These are phyloP conservation scores for Acanthamoeba royreba DNA, from an alignment of 208 protist species.

Conservation along the genomic window DNA sequence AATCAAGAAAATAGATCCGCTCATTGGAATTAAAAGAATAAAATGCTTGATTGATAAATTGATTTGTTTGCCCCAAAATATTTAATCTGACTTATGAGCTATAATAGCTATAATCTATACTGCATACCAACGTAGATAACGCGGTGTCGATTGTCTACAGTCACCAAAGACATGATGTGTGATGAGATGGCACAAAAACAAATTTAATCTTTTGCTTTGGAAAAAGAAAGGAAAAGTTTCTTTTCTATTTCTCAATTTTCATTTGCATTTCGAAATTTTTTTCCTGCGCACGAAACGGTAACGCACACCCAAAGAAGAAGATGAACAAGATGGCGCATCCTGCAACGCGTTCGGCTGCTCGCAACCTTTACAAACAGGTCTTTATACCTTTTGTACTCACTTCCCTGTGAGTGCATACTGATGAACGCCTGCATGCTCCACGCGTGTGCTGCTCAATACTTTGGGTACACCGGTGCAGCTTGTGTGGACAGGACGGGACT, in stretches of 20 bases:
- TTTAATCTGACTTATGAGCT: too few species aligned
- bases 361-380: constrained; percentile 35
- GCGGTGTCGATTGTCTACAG: constrained; percentile 11
- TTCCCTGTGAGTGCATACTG: too few species aligned
- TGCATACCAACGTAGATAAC: constrained; percentile 27
- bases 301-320: neutral
- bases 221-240: neutral
- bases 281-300: neutral
- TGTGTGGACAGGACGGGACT: constrained; percentile 6
- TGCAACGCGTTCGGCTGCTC: neutral
- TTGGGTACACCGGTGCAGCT: neutral
- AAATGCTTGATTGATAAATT: too few species aligned
- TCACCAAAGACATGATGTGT: constrained; percentile 24
- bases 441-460: neutral
- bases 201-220: too few species aligned
- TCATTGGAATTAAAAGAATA: too few species aligned
- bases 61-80: too few species aligned
- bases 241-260: neutral
- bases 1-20: too few species aligned
- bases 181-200: neutral
- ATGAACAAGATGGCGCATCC: neutral
- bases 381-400: neutral
- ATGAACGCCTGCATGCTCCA: neutral
- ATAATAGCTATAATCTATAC: too few species aligned
- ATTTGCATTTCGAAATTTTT: neutral